Conservation (phyloP, 352 stramenopile genomes). For the Halophytophthora polymorphica region DNA sequence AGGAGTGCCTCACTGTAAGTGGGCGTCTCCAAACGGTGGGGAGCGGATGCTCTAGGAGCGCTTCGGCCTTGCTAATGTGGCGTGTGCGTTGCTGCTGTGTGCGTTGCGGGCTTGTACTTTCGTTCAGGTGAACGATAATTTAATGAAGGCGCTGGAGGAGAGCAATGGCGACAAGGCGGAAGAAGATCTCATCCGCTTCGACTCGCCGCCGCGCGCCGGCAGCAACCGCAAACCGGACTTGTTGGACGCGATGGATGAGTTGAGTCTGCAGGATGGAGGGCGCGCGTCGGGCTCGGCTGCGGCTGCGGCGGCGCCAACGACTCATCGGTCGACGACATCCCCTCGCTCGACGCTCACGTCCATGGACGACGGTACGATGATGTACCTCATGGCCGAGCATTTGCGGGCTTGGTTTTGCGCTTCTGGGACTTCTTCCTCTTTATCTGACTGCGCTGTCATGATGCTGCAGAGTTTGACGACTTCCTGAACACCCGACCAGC, state of each 20-base stretch:
- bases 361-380: conserved; percentile 41
- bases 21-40: not conserved
- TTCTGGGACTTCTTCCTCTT: not conserved
- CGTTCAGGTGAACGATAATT: conserved; percentile 70
- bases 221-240: conserved; percentile 19
- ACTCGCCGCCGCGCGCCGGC: conserved; percentile 47
- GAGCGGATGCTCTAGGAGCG: not conserved
- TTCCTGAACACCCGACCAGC: conserved; percentile 34
- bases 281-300: conserved; percentile 5
- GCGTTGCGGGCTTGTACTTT: not conserved
- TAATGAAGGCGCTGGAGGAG: conserved; percentile 79
- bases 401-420: not conserved
- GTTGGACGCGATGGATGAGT: conserved; percentile 17
- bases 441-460: conserved; percentile 3
- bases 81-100: not conserved
- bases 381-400: not conserved
- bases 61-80: not conserved
- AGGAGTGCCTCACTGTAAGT: conserved; percentile 79
- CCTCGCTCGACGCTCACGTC: conserved; percentile 31
- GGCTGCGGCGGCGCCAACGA: too few species aligned
- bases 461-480: conserved; percentile 41
- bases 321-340: conserved; percentile 9
- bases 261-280: conserved; percentile 33
- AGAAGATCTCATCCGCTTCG: conserved; percentile 57
- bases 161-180: conserved; percentile 26